Evolutionary conservation across 73 alveolate species (phyloP).

Genomic region (Symbiodinium pilosum): DNA sequence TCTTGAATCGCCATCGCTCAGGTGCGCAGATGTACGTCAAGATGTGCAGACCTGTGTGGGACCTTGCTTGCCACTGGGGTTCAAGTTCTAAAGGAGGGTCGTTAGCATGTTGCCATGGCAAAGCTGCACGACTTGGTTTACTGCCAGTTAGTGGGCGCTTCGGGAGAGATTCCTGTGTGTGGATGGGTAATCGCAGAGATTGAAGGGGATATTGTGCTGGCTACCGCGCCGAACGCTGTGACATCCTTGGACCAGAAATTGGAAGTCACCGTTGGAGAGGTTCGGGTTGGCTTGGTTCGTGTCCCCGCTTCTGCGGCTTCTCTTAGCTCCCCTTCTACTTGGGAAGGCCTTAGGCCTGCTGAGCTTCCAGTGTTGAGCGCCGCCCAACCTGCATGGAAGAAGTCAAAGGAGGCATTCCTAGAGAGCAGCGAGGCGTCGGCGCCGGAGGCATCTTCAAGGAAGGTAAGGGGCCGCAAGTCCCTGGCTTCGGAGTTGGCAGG

Average conservation of each 20-base stretch:
- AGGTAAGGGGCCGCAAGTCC: too few species aligned
- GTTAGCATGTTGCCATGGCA: background rate
- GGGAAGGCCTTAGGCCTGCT: too few species aligned
- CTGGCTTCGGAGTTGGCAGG: too few species aligned
- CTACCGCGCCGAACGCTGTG: background rate
- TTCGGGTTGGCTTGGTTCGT: background rate
- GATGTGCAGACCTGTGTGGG: background rate
- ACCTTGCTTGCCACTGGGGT: too few species aligned
- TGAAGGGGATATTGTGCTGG: background rate
- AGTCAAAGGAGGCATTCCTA: too few species aligned
- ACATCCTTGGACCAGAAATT: too few species aligned
- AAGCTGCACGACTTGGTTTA: background rate
- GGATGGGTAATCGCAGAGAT: background rate
- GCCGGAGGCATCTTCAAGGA: too few species aligned
- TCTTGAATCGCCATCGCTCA: background rate
- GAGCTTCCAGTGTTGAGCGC: too few species aligned
- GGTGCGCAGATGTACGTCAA: background rate
- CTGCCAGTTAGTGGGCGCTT: too few species aligned
- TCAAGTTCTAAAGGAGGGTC: background rate
- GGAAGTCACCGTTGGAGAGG: background rate
- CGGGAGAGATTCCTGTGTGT: background rate
- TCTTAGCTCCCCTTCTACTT: background rate
- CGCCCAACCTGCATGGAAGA: too few species aligned
- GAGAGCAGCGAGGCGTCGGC: too few species aligned
- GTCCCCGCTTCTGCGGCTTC: background rate